Conservation (phyloP, 2,329 filamentous ascomycete genomes). For the Paecilomyces variotii region DNA sequence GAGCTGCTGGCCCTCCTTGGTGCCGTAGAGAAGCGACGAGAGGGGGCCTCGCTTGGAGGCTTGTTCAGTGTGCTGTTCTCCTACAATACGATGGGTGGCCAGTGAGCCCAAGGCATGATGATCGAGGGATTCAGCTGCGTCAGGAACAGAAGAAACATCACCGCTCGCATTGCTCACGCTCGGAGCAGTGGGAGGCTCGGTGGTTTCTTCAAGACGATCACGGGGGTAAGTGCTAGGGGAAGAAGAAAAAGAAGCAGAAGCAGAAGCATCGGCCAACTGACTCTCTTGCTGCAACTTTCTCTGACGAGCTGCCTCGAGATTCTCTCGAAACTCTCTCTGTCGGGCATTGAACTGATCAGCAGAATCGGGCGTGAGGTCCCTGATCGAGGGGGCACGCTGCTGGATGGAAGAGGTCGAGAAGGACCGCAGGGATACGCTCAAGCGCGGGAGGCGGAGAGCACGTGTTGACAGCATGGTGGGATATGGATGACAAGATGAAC, state of each 20-base stretch:
- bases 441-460: constrained; percentile 41
- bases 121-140: constrained; percentile 32
- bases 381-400: constrained; percentile 63
- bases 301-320: constrained; percentile 67
- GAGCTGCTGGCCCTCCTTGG: constrained; percentile 86
- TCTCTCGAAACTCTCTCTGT: constrained; percentile 80
- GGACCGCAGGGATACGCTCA: constrained; percentile 45
- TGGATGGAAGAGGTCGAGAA: constrained; percentile 49
- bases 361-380: constrained; percentile 69
- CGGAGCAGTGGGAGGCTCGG: constrained; percentile 36
- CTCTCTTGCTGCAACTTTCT: constrained; percentile 75
- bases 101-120: constrained; percentile 54
- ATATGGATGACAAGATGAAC: neutral
- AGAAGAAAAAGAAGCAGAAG: constrained; percentile 35
- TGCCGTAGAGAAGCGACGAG: constrained; percentile 90
- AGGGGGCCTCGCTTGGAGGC: constrained; percentile 63
- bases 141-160: constrained; percentile 26
- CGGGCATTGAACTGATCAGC: constrained; percentile 70
- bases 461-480: constrained; percentile 38
- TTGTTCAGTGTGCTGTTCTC: constrained; percentile 53
- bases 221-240: constrained; percentile 20
- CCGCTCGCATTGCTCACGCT: constrained; percentile 39
- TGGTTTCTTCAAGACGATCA: constrained; percentile 29
- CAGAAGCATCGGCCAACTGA: constrained; percentile 52
- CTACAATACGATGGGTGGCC: constrained; percentile 41